Conservation (phyloP, 2,329 filamentous ascomycete genomes). For the Colletotrichum salicis region DNA sequence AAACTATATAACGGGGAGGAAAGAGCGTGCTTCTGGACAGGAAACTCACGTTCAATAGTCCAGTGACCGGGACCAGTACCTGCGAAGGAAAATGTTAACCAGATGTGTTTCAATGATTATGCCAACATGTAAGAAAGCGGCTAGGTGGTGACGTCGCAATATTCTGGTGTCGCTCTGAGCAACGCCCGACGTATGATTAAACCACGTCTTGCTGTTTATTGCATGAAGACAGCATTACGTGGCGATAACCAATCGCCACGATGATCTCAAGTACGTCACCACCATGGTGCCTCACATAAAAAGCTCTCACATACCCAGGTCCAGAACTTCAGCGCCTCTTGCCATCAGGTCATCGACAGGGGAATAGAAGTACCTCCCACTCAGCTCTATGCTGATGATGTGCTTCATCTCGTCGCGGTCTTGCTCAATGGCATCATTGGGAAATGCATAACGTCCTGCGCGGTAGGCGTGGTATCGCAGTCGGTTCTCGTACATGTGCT, state of each 20-base stretch:
- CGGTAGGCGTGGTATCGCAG: conserved; percentile 54
- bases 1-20: not conserved
- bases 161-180: too few relatives aligned
- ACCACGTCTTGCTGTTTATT: not conserved
- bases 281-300: not conserved
- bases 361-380: conserved; percentile 55
- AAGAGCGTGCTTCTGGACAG: not conserved
- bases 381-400: conserved; percentile 51
- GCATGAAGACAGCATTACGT: not conserved
- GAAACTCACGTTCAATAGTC: conserved; percentile 59
- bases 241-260: not conserved
- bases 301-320: conserved; percentile 53
- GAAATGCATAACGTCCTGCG: conserved; percentile 54
- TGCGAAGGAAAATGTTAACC: conserved; percentile 40
- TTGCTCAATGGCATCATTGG: conserved; percentile 56
- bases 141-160: not conserved
- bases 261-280: not conserved
- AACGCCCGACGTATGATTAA: not conserved
- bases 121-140: not conserved
- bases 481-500: conserved; percentile 54
- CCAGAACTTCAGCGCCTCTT: conserved; percentile 55
- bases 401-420: conserved; percentile 55
- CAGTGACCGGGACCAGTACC: conserved; percentile 64
- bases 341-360: conserved; percentile 53
- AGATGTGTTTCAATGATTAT: not conserved